These are phyloP conservation scores for Salmacisia buchloeana DNA, from an alignment of 1,284 basidiomycete species.

Conservation along the genomic window DNA sequence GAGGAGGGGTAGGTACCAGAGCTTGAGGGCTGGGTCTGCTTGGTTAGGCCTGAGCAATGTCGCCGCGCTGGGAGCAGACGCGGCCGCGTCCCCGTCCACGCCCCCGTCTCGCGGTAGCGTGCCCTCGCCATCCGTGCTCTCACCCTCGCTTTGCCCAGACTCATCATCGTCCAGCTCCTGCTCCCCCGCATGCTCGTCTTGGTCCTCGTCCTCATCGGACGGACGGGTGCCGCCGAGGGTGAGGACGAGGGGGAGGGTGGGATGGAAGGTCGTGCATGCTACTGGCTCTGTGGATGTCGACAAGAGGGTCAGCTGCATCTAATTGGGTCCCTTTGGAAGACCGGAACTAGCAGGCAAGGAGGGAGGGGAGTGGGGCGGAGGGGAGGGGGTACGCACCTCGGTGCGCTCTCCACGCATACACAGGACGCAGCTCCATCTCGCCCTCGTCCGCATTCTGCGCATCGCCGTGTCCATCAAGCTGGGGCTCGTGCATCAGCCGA, in stretches of 20 bases:
- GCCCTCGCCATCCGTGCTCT: no score
- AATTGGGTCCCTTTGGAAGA: no score
- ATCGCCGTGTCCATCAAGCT: slow-evolving; percentile 6
- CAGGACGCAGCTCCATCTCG: slow-evolving; percentile 16
- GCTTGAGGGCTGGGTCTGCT: background rate
- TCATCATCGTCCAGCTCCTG: no score
- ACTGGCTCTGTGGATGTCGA: slow-evolving; percentile 17
- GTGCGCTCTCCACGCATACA: slow-evolving; percentile 27
- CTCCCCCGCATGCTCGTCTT: background rate
- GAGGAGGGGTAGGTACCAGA: background rate
- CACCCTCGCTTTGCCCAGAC: no score
- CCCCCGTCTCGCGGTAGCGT: background rate
- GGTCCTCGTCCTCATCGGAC: slow-evolving; percentile 6
- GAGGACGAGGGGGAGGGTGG: slow-evolving; percentile 19
- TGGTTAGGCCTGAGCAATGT: no score
- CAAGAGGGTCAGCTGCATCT: background rate
- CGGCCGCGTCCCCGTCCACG: no score
- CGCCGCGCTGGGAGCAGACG: no score
- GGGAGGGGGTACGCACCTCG: slow-evolving; percentile 18
- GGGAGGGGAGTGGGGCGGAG: no score
- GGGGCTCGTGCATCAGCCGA: background rate
- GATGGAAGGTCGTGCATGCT: slow-evolving; percentile 26
- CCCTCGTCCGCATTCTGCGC: background rate
- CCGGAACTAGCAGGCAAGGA: no score
- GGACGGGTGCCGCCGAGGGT: slow-evolving; percentile 24